Conservation (phyloP, 306 rosid genomes). For the Quercus bicolor region DNA sequence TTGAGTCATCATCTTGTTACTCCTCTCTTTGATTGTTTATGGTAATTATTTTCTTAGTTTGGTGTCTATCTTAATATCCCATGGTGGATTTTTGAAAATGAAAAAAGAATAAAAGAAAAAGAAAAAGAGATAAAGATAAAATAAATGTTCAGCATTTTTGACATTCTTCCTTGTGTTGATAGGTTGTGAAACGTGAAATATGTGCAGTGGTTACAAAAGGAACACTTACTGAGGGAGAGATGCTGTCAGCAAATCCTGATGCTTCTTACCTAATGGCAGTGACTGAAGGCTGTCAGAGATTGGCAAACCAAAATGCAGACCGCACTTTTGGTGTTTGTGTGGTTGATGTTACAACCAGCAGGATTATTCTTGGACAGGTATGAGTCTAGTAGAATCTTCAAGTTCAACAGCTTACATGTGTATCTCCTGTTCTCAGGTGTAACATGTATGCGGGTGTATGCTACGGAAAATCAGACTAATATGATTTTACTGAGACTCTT, state of each 20-base stretch:
- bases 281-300: slow-evolving; percentile 51
- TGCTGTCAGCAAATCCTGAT: slow-evolving; percentile 76
- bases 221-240: slow-evolving; percentile 84
- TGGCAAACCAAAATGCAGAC: slow-evolving; percentile 40
- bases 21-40: neutral
- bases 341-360: slow-evolving; percentile 78
- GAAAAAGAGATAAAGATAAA: slow-evolving; percentile 3
- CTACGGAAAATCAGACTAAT: neutral
- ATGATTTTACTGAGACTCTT: slow-evolving; percentile 1
- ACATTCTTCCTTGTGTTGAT: slow-evolving; percentile 10
- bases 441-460: neutral
- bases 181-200: slow-evolving; percentile 97
- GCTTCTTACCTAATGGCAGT: slow-evolving; percentile 84
- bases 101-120: slow-evolving; percentile 18
- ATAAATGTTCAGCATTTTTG: slow-evolving; percentile 8
- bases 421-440: slow-evolving; percentile 7
- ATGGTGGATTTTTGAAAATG: neutral
- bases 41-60: neutral
- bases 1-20: neutral
- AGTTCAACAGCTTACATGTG: neutral
- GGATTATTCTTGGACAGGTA: slow-evolving; percentile 91
- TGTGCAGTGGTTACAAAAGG: slow-evolving; percentile 92
- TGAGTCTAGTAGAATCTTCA: slow-evolving; percentile 11
- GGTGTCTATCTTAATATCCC: neutral
- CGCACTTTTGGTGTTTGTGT: slow-evolving; percentile 72